phyloP scores from a whole-genome alignment of 805 yeast genomes.

The Pichia pseudocactophila region DNA sequence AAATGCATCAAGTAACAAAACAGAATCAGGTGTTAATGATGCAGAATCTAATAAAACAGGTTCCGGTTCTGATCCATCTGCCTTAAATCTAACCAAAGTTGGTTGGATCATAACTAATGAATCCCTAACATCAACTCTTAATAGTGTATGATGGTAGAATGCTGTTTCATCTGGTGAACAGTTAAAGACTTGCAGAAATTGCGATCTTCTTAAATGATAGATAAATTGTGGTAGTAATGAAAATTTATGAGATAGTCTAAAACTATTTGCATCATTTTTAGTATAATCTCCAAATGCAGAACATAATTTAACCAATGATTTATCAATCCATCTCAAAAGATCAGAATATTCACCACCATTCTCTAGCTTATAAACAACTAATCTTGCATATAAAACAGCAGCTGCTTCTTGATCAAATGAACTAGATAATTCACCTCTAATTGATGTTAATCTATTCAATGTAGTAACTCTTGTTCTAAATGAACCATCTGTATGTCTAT shows the following conservation, averaged over 20 bases:
- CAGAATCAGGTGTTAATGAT: slow-evolving; percentile 81
- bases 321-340: slow-evolving; percentile 89
- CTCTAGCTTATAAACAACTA: slow-evolving; percentile 82
- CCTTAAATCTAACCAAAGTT: slow-evolving; percentile 75
- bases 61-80: slow-evolving; percentile 73
- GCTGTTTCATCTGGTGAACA: slow-evolving; percentile 99
- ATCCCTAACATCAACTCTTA: slow-evolving; percentile 87
- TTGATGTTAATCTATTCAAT: slow-evolving; percentile 46
- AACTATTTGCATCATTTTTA: slow-evolving; percentile 74
- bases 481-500: slow-evolving; percentile 93
- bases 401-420: slow-evolving; percentile 99
- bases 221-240: slow-evolving; percentile 91
- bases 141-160: slow-evolving; percentile 85
- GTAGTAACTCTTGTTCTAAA: slow-evolving; percentile 88
- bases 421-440: slow-evolving; percentile 40
- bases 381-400: slow-evolving; percentile 84
- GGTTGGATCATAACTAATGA: slow-evolving; percentile 97
- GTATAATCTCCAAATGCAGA: slow-evolving; percentile 90
- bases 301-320: slow-evolving; percentile 81
- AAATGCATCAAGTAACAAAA: slow-evolving; percentile 85
- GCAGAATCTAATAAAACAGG: slow-evolving; percentile 92
- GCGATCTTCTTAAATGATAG: slow-evolving; percentile 92
- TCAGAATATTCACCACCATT: slow-evolving; percentile 71
- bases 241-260: slow-evolving; percentile 76
- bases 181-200: slow-evolving; percentile 90